These are phyloP conservation scores for Ramaria sp. DNA, from an alignment of 768 basidiomycete species.

Conservation along the genomic window DNA sequence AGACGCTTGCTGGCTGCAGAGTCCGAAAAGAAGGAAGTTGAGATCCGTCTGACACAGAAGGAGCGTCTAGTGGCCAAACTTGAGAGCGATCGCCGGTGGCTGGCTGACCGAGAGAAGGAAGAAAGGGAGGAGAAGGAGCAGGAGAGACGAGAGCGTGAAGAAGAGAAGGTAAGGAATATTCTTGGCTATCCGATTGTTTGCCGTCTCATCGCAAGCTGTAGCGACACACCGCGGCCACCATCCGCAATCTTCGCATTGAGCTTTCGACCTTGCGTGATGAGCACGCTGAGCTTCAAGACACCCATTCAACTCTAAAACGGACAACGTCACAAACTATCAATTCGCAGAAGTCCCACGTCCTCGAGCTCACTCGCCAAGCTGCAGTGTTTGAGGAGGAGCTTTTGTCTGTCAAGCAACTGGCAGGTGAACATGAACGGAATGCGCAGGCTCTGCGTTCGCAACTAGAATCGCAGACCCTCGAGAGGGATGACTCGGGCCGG, in stretches of 20 bases:
- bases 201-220: conserved; percentile 15
- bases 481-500: conserved; percentile 10
- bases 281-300: conserved; percentile 49
- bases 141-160: conserved; percentile 36
- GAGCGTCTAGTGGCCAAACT: conserved; percentile 52
- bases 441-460: conserved; percentile 8
- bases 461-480: neutral
- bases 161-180: conserved; percentile 46
- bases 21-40: conserved; percentile 50
- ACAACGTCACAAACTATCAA: conserved; percentile 37
- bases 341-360: conserved; percentile 40
- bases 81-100: conserved; percentile 58
- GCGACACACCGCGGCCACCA: conserved; percentile 38
- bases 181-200: neutral
- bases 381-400: conserved; percentile 34
- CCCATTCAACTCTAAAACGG: conserved; percentile 36
- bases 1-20: conserved; percentile 55
- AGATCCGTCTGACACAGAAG: conserved; percentile 57
- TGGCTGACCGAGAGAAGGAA: conserved; percentile 56
- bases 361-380: conserved; percentile 35
- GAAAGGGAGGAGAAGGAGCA: conserved; percentile 58
- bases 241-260: conserved; percentile 38
- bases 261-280: conserved; percentile 44
- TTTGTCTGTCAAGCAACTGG: conserved; percentile 25
- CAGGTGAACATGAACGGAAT: conserved; percentile 24